Base-by-base conservation (phyloP, 768 basidiomycete species). In the Candolleomyces eurysporus region DNA sequence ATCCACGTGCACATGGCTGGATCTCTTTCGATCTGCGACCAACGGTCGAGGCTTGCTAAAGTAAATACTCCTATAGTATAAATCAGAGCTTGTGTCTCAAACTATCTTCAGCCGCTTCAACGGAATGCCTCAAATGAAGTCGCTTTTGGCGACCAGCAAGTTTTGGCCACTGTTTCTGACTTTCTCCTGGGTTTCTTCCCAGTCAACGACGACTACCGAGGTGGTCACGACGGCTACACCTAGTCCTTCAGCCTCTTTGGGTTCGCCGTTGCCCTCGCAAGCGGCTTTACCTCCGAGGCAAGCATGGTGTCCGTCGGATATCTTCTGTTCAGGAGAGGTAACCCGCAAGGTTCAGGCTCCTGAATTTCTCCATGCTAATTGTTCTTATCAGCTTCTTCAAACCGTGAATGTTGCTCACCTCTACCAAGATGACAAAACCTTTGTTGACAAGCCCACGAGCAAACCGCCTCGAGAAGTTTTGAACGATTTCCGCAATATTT, bases 401-500 rank as follows among this genome's bases (percentile, higher is more conserved):
- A 89, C 91, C 0, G 87, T 96, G 62, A 89, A 94, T 71, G 66
- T 96, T 62, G 92, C 94, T 0, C 71, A 81, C 46, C 75, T 90
- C 30, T 97, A 82, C 69, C 71, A 81, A 0, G 95, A 97, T 72
- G 86, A 88, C 50, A 96, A 97, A 76, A 95, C 92, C 0, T 88
- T 96, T 71, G 90, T 91, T 8, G 95, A 96, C 79, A 85, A 85
- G 80, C 94, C 94, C 2, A 96, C 94, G 1, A 81, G 78, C 68
- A 85, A 87, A 66, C 72, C 81, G 0, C 69, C 88, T 1, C 84
- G 86, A 65, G 76, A 79, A 56, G 92, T 94, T 13, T 77, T 95
- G 52, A 72, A 82, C 0, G 90, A 89, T 64, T 97, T 93, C 59
- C 71, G 73, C 55, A 75, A 80, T 17, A 76, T 82, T 49, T 75